Conservation (phyloP, 805 yeast genomes). For the Metschnikowia santaceciliae region DNA sequence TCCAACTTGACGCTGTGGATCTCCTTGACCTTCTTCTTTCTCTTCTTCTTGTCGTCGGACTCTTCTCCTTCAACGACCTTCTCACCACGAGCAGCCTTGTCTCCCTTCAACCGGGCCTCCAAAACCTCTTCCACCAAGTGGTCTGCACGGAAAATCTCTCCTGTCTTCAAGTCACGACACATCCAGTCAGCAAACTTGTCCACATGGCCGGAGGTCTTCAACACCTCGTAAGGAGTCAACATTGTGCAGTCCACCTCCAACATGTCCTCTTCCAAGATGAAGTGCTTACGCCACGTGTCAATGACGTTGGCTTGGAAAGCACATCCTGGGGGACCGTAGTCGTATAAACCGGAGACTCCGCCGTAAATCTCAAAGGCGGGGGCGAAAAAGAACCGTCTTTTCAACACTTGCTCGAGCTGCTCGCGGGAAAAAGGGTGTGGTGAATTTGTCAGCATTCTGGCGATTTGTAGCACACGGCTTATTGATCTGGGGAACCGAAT, state of each 20-base stretch:
- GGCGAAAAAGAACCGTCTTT: slow-evolving; percentile 94
- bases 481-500: slow-evolving; percentile 2
- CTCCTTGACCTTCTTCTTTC: slow-evolving; percentile 78
- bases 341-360: slow-evolving; percentile 96
- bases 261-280: slow-evolving; percentile 97
- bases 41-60: slow-evolving; percentile 68
- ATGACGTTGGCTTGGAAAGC: slow-evolving; percentile 94
- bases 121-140: slow-evolving; percentile 97
- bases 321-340: slow-evolving; percentile 99
- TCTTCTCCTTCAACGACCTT: slow-evolving; percentile 44
- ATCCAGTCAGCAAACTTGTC: slow-evolving; percentile 99
- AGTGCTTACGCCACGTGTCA: slow-evolving; percentile 97
- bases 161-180: slow-evolving; percentile 93
- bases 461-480: slow-evolving; percentile 9
- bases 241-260: slow-evolving; percentile 97
- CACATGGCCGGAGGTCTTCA: slow-evolving; percentile 98
- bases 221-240: slow-evolving; percentile 95
- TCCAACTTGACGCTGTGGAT: slow-evolving; percentile 88
- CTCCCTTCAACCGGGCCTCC: slow-evolving; percentile 95
- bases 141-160: slow-evolving; percentile 98
- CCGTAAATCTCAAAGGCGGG: slow-evolving; percentile 98
- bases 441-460: slow-evolving; percentile 28
- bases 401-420: slow-evolving; percentile 80
- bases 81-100: slow-evolving; percentile 91
- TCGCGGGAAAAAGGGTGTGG: slow-evolving; percentile 70